Conservation (phyloP, 331 rosid genomes). For the Ulmus americana region DNA sequence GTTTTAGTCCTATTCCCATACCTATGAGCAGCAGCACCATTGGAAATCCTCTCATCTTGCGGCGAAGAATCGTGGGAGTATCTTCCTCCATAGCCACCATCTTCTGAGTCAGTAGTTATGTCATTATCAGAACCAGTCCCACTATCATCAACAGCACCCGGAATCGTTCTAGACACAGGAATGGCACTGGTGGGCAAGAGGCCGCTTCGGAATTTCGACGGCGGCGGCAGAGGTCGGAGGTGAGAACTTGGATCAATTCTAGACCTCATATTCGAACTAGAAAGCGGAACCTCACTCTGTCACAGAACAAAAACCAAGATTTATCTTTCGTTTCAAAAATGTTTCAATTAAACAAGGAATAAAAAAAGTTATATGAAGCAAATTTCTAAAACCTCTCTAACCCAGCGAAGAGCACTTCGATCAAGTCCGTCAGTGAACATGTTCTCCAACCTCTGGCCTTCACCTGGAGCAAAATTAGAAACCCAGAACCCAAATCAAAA, state of each 20-base stretch:
- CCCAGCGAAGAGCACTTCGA: constrained; percentile 79
- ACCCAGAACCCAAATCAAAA: constrained; percentile 9
- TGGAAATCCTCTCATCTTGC: constrained; percentile 43
- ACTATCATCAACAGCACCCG: constrained; percentile 37
- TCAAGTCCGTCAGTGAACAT: constrained; percentile 94
- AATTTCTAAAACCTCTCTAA: constrained; percentile 53
- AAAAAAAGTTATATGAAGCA: background rate
- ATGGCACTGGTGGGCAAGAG: constrained; percentile 66
- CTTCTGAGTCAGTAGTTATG: constrained; percentile 58
- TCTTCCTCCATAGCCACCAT: constrained; percentile 59
- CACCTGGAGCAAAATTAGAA: constrained; percentile 28
- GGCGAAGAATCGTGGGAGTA: constrained; percentile 86
- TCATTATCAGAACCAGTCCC: constrained; percentile 66
- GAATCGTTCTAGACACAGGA: constrained; percentile 40
- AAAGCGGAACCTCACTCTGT: constrained; percentile 42
- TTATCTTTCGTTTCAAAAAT: background rate
- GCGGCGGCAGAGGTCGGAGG: constrained; percentile 64
- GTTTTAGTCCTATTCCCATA: constrained; percentile 40
- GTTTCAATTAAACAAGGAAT: background rate
- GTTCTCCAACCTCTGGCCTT: constrained; percentile 8
- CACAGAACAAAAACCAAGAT: constrained; percentile 17
- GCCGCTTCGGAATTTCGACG: constrained; percentile 85
- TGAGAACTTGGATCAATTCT: constrained; percentile 53
- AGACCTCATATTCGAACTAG: constrained; percentile 40
- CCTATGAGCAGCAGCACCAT: constrained; percentile 30